These are phyloP conservation scores for Alternaria ventricosa DNA, from an alignment of 2,329 filamentous ascomycete species.

Conservation along the genomic window DNA sequence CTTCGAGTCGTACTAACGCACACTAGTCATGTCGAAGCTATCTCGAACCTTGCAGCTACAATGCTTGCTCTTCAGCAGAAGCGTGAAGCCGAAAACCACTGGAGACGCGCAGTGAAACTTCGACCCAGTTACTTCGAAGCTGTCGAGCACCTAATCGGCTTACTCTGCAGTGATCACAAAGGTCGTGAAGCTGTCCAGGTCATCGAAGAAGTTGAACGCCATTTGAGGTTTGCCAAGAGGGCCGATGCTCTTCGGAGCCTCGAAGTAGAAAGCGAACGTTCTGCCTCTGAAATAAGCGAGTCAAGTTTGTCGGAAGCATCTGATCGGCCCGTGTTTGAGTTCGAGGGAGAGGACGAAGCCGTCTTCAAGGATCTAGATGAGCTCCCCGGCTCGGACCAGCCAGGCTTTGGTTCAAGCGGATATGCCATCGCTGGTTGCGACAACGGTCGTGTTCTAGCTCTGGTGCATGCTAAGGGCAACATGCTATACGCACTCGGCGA, in stretches of 20 bases:
- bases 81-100: constrained; percentile 83
- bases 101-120: constrained; percentile 81
- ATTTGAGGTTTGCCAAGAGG: constrained; percentile 62
- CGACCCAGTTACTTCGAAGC: constrained; percentile 92
- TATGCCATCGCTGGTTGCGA: constrained; percentile 85
- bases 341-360: constrained; percentile 53
- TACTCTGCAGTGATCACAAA: constrained; percentile 82
- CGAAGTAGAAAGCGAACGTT: constrained; percentile 66
- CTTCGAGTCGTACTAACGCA: constrained; percentile 10
- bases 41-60: constrained; percentile 91
- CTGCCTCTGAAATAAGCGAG: constrained; percentile 64
- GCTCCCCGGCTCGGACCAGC: constrained; percentile 51
- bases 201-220: constrained; percentile 82
- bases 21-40: constrained; percentile 82
- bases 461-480: constrained; percentile 97
- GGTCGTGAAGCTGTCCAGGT: constrained; percentile 85
- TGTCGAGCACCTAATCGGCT: constrained; percentile 88
- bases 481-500: constrained; percentile 93
- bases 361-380: constrained; percentile 49
- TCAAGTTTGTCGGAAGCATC: constrained; percentile 62
- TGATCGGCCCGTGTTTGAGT: constrained; percentile 64
- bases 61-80: constrained; percentile 82
- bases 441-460: constrained; percentile 89
- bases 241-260: constrained; percentile 56
- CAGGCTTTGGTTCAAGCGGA: constrained; percentile 77